Evolutionary conservation across 2,329 filamentous ascomycete species (phyloP), one percentile per base, ranked within the genome.

Genomic region (Penicillium paneum): DNA sequence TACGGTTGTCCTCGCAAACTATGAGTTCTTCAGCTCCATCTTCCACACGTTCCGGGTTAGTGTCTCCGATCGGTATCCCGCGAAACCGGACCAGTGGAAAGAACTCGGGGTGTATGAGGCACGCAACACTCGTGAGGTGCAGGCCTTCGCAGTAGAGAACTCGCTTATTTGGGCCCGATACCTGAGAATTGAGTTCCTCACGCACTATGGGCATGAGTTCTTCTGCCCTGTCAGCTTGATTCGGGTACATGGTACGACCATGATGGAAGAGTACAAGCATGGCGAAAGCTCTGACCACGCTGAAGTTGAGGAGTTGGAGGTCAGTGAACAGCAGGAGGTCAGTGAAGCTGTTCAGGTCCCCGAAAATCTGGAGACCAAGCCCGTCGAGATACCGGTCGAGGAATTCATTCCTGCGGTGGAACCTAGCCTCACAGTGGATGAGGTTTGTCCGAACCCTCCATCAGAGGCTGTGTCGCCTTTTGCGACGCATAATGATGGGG

Each of bases 1-100:
- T 70, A 99, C 94, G 0, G 81, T 99, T 38, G 94, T 97, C n/a
- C 81, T 99, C 50, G 94, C 93, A 58, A 99, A 99, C 71, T 99
- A 95, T 66, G 94, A 99, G 72, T 99, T 99, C 78, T 99, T 99
- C 78, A 96, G 91, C 52, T 97, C 91, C 69, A 97, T 96, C 82
- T 89, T 97, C 64, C 88, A 91, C 49, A 89, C 87, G 44, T 97
- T 99, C 71, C 83, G 89, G 48, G 85, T 97, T 63, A 95, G 90
- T 69, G 93, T 97, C 44, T 95, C 92, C 54, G 94, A 97, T 75
- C 86, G 91, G 53, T 97, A 97, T 72, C 94, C 94, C 0, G 89
- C 94, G 50, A 97, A 97, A 73, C 74, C 84, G 52, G 92, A 96
- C 46, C 90, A 94, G 64, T 99, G 94, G 94, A 91, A 88, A 62